A percentile compares a stretch with the other conserved stretches of the same genome.
Conservation (phyloP, 2,329 filamentous ascomycete species). For the Nectriaceae sp. region DNA sequence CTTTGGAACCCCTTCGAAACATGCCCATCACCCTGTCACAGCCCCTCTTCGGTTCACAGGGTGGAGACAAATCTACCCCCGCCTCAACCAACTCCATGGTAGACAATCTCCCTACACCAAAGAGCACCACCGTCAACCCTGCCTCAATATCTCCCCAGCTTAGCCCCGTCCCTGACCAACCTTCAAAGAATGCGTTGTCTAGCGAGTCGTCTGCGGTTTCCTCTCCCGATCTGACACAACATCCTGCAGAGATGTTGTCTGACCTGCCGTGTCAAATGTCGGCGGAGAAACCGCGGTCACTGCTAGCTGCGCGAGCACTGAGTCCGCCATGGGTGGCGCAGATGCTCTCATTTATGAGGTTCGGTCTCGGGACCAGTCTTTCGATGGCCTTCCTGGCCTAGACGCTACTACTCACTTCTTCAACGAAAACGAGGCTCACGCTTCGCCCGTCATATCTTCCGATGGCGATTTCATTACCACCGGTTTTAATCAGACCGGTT, state of each 20-base stretch:
- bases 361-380: too few species aligned
- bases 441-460: conserved; percentile 69
- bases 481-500: background rate
- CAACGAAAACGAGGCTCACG: too few species aligned
- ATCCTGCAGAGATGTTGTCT: conserved; percentile 99
- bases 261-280: conserved; percentile 99
- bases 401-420: too few species aligned
- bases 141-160: conserved; percentile 62
- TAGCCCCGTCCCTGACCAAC: conserved; percentile 50
- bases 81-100: conserved; percentile 41
- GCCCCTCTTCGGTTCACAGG: conserved; percentile 56
- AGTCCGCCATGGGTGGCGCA: too few species aligned
- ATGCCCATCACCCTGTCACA: conserved; percentile 59
- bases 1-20: conserved; percentile 44
- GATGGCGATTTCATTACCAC: conserved; percentile 53
- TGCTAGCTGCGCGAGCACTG: conserved; percentile 44
- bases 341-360: too few species aligned
- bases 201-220: conserved; percentile 33
- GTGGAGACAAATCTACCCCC: conserved; percentile 34
- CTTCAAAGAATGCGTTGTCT: conserved; percentile 21
- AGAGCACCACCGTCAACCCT: conserved; percentile 58
- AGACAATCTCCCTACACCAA: conserved; percentile 40
- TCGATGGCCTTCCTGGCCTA: too few species aligned
- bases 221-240: conserved; percentile 96
- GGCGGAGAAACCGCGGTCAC: conserved; percentile 60